phyloP scores from a whole-genome alignment of 352 stramenopile species.

The Peronospora destructor region DNA sequence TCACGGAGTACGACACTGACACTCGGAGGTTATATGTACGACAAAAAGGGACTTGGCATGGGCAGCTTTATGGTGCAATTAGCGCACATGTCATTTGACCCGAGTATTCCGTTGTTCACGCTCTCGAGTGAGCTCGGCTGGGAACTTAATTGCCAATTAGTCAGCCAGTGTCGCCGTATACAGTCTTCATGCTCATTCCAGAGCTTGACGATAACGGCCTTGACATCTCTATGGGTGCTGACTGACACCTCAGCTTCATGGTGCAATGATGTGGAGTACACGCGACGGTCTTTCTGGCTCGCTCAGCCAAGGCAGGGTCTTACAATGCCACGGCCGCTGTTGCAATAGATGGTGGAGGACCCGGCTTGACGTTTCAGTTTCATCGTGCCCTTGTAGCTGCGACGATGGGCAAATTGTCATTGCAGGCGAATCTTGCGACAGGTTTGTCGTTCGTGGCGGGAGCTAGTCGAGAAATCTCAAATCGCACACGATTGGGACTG shows the following conservation, averaged over 20 bases:
- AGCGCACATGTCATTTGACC: slow-evolving; percentile 60
- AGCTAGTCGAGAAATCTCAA: slow-evolving; percentile 50
- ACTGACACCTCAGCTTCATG: slow-evolving; percentile 58
- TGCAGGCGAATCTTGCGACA: slow-evolving; percentile 41
- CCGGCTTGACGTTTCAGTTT: slow-evolving; percentile 54
- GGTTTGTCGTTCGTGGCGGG: slow-evolving; percentile 47
- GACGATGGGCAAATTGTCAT: slow-evolving; percentile 43
- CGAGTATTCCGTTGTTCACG: slow-evolving; percentile 49
- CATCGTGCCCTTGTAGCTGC: slow-evolving; percentile 33
- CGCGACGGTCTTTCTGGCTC: slow-evolving; percentile 64
- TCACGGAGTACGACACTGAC: slow-evolving; percentile 51
- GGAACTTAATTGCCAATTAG: slow-evolving; percentile 70
- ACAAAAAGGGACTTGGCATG: slow-evolving; percentile 67
- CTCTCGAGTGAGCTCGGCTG: slow-evolving; percentile 66
- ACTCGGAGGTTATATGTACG: slow-evolving; percentile 77
- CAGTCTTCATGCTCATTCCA: slow-evolving; percentile 66
- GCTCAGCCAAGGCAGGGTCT: slow-evolving; percentile 38
- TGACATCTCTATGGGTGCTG: slow-evolving; percentile 62
- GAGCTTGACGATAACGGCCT: slow-evolving; percentile 66
- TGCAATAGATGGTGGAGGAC: slow-evolving; percentile 36
- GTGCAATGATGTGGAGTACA: slow-evolving; percentile 78
- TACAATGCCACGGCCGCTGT: slow-evolving; percentile 41
- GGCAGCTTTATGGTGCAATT: slow-evolving; percentile 61
- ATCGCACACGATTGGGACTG: slow-evolving; percentile 48
- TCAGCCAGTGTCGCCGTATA: slow-evolving; percentile 64